Evolutionary conservation across 2,329 filamentous ascomycete species (phyloP).

Genomic region (Diaporthe capsici): DNA sequence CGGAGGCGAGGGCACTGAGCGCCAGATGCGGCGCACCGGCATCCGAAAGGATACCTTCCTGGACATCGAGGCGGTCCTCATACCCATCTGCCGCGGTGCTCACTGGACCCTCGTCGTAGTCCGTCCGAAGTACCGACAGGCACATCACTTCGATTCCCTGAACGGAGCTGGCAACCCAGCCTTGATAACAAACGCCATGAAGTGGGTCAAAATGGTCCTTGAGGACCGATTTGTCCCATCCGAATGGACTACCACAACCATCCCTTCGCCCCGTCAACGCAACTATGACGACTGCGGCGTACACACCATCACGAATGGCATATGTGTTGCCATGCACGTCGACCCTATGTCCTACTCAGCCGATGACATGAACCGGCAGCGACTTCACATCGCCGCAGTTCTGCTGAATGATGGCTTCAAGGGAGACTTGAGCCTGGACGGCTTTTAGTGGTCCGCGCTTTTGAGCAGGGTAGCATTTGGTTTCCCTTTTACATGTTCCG

Average conservation of each 20-base stretch:
- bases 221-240: constrained; percentile 65
- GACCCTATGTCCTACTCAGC: constrained; percentile 66
- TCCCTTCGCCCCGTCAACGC: constrained; percentile 68
- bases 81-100: constrained; percentile 74
- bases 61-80: constrained; percentile 75
- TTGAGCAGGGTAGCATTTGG: background rate
- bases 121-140: constrained; percentile 69
- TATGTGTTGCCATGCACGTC: constrained; percentile 71
- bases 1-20: constrained; percentile 62
- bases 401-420: constrained; percentile 77
- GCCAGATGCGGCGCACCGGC: constrained; percentile 70
- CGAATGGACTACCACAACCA: constrained; percentile 72
- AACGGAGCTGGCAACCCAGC: constrained; percentile 55
- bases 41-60: constrained; percentile 74
- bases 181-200: constrained; percentile 59
- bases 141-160: constrained; percentile 81
- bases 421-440: constrained; percentile 68
- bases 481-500: background rate
- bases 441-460: constrained; percentile 48
- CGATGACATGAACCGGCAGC: constrained; percentile 70
- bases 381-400: constrained; percentile 74
- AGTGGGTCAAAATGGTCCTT: constrained; percentile 72
- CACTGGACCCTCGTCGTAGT: constrained; percentile 84
- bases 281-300: constrained; percentile 85
- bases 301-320: constrained; percentile 80